Conservation (phyloP, 768 basidiomycete species). For the Auriscalpium orientale region DNA sequence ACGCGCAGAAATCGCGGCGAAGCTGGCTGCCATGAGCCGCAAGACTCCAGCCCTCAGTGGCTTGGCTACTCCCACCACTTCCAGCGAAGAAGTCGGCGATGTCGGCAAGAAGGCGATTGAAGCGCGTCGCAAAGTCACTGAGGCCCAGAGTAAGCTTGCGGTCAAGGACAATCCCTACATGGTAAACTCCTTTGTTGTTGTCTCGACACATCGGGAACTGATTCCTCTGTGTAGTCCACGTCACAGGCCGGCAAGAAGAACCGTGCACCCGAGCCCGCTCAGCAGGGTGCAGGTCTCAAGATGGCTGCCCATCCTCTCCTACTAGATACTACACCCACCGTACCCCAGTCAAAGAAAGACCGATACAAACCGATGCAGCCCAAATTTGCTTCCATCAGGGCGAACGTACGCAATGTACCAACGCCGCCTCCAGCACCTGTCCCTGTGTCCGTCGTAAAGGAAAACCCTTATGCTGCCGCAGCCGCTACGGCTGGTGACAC, state of each 20-base stretch:
- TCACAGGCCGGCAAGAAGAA: conserved; percentile 49
- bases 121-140: conserved; percentile 77
- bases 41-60: conserved; percentile 21
- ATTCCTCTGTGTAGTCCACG: conserved; percentile 33
- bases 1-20: conserved; percentile 78
- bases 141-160: conserved; percentile 69
- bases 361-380: conserved; percentile 98
- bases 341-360: conserved; percentile 77
- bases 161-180: conserved; percentile 85
- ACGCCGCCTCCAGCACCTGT: conserved; percentile 45
- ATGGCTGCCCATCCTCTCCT: conserved; percentile 88
- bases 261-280: conserved; percentile 51
- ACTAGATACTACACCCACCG: conserved; percentile 53
- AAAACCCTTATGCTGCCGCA: conserved; percentile 74
- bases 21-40: conserved; percentile 51
- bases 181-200: conserved; percentile 34
- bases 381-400: conserved; percentile 95
- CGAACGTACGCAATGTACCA: conserved; percentile 71
- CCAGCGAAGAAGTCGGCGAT: conserved; percentile 43
- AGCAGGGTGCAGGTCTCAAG: conserved; percentile 77
- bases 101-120: conserved; percentile 71
- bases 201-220: background rate
- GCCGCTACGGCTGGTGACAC: conserved; percentile 43
- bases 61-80: conserved; percentile 19
- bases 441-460: conserved; percentile 30